Evolutionary conservation across 768 basidiomycete species (phyloP).

Genomic region (Lentinula sp.): DNA sequence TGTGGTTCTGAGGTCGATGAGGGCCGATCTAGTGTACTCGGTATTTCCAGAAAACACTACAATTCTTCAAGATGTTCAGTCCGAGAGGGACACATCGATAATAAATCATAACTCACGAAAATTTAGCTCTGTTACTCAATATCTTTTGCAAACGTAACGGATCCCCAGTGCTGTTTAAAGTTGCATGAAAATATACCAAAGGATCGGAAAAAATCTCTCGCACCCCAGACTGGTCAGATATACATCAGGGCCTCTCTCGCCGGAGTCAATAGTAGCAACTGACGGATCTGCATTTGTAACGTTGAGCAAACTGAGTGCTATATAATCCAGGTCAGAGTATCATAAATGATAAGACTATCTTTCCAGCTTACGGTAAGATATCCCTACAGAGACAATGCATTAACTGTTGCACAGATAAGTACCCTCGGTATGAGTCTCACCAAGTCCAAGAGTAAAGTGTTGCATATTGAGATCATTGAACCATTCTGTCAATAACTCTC

Average conservation of each 20-base stretch:
- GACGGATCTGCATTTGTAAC: neutral
- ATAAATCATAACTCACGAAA: neutral
- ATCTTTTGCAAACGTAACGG: slow-evolving; percentile 7
- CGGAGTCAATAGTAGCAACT: slow-evolving; percentile 5
- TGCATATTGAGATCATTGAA: slow-evolving; percentile 11
- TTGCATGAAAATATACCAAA: neutral
- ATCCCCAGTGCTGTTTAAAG: slow-evolving; percentile 5
- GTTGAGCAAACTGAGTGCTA: slow-evolving; percentile 9
- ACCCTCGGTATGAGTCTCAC: neutral
- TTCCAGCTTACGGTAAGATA: slow-evolving; percentile 7
- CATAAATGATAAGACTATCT: neutral
- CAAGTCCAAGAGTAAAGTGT: slow-evolving; percentile 9
- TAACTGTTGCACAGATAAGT: neutral
- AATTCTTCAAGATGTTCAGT: neutral
- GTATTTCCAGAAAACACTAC: slow-evolving; percentile 10
- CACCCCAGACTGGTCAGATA: slow-evolving; percentile 9
- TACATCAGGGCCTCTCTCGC: slow-evolving; percentile 10
- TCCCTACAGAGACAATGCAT: neutral
- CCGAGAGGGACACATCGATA: neutral
- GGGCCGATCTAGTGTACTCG: neutral
- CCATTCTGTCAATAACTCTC: slow-evolving; percentile 10
- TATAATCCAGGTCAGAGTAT: neutral
- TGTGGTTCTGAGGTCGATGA: neutral
- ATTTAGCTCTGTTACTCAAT: slow-evolving; percentile 7
- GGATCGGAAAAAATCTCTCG: neutral